A percentile compares a stretch with the other conserved stretches of the same genome.
phyloP scores from a whole-genome alignment of 177 flowering plant genomes.

The Vitis hybrid region DNA sequence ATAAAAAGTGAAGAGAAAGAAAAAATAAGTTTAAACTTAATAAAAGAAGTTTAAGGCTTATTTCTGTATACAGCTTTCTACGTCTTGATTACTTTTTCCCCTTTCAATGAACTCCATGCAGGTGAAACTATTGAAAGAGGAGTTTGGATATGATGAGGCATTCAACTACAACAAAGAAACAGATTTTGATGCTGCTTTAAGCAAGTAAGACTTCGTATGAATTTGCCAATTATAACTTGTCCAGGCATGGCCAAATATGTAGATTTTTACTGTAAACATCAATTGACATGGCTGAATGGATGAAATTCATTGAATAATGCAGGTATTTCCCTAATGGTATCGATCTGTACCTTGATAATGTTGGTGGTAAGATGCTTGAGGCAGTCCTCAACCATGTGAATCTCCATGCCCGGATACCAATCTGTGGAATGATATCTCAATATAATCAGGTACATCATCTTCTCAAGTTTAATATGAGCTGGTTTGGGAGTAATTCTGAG shows the following conservation, averaged over 20 bases:
- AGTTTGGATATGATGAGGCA: constrained; percentile 47
- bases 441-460: constrained; percentile 34
- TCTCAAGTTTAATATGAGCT: too few species aligned
- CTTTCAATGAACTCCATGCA: constrained; percentile 1
- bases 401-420: constrained; percentile 28
- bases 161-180: constrained; percentile 46
- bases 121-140: constrained; percentile 49
- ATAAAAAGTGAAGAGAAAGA: too few species aligned
- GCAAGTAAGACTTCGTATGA: constrained; percentile 20
- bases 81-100: neutral
- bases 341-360: constrained; percentile 53
- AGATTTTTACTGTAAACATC: too few species aligned
- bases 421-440: constrained; percentile 52
- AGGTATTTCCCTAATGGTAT: constrained; percentile 56
- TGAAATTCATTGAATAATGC: neutral
- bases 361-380: constrained; percentile 54
- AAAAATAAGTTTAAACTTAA: too few species aligned
- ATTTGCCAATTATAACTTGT: too few species aligned
- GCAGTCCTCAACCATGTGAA: constrained; percentile 48
- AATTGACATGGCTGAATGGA: too few species aligned
- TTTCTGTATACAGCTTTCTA: neutral
- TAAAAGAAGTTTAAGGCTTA: too few species aligned
- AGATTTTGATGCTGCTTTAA: constrained; percentile 37
- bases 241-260: too few species aligned
- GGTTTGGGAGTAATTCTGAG: too few species aligned